Evolutionary conservation across 768 basidiomycete genomes (phyloP).

Genomic region (Cystobasidiopsis lactophilus): DNA sequence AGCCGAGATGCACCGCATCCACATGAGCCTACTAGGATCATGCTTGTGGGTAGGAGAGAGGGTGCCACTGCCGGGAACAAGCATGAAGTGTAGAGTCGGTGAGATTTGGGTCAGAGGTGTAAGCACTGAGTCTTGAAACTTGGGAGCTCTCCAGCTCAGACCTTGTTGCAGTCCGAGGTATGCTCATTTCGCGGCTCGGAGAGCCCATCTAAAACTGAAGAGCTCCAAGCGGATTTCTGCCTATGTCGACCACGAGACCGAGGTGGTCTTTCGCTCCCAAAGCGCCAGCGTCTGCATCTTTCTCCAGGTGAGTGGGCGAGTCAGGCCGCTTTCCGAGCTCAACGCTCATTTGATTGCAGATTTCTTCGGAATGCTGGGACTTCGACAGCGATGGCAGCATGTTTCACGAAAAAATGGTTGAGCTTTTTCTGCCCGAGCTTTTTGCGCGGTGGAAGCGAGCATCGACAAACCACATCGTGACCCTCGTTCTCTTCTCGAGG

Average conservation of each 20-base stretch:
- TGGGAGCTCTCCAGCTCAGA: too few species aligned
- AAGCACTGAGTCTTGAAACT: too few species aligned
- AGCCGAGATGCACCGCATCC: slow-evolving; percentile 88
- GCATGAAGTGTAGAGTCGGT: slow-evolving; percentile 53
- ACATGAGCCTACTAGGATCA: slow-evolving; percentile 53
- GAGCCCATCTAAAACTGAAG: too few species aligned
- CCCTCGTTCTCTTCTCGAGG: slow-evolving; percentile 80
- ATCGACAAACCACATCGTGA: slow-evolving; percentile 67
- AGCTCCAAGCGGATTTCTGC: slow-evolving; percentile 60
- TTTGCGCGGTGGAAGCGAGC: slow-evolving; percentile 49
- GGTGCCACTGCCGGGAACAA: slow-evolving; percentile 58
- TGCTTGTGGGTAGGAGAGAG: slow-evolving; percentile 70
- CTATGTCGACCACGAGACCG: slow-evolving; percentile 58
- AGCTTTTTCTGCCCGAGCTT: slow-evolving; percentile 78
- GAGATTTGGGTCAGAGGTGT: slow-evolving; percentile 52
- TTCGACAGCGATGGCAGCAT: background rate
- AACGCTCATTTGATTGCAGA: slow-evolving; percentile 90
- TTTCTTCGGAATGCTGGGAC: slow-evolving; percentile 29
- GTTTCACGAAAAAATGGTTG: slow-evolving; percentile 78
- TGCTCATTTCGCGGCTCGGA: too few species aligned
- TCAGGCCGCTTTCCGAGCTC: slow-evolving; percentile 94
- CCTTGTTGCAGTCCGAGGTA: too few species aligned
- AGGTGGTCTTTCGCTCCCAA: slow-evolving; percentile 66
- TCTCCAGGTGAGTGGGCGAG: too few species aligned
- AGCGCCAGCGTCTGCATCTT: slow-evolving; percentile 83